A percentile compares a stretch with the other conserved stretches of the same genome.
These are phyloP conservation scores for Basidiobolus heterosporus DNA, from an alignment of 371 early-diverging fungal species.

Conservation along the genomic window DNA sequence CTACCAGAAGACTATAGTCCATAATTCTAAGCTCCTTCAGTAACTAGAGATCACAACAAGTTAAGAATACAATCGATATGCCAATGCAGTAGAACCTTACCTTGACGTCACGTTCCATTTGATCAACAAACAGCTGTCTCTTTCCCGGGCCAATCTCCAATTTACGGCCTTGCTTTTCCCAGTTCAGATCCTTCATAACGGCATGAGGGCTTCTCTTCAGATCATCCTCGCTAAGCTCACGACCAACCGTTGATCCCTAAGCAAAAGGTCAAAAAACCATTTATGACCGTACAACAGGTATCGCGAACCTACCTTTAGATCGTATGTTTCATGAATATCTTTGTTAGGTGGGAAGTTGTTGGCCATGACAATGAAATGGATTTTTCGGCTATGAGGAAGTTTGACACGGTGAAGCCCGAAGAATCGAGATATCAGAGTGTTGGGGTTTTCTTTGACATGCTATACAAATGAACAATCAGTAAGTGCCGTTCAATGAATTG, in stretches of 20 bases:
- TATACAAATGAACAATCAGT: constrained; percentile 15
- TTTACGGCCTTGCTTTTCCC: constrained; percentile 51
- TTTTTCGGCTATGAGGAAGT: constrained; percentile 74
- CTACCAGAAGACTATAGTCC: constrained; percentile 91
- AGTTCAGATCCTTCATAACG: constrained; percentile 89
- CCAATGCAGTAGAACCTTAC: constrained; percentile 9
- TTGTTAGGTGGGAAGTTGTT: constrained; percentile 91
- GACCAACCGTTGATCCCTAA: constrained; percentile 72
- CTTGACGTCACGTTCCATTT: constrained; percentile 68
- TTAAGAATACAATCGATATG: not conserved
- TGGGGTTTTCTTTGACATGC: constrained; percentile 80
- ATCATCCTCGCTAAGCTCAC: constrained; percentile 58
- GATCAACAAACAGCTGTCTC: constrained; percentile 50
- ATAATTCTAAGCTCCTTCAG: constrained; percentile 66
- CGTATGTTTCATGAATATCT: constrained; percentile 89
- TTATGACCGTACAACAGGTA: not conserved
- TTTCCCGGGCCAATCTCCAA: constrained; percentile 76
- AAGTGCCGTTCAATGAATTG: not conserved
- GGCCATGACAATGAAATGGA: constrained; percentile 96
- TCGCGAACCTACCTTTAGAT: constrained; percentile 50
- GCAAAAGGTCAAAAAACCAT: not conserved
- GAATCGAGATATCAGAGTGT: constrained; percentile 82
- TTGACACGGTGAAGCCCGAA: constrained; percentile 93
- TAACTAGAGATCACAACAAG: too few species aligned
- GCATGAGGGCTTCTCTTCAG: constrained; percentile 55